Percentiles rank a stretch among this genome's conserved stretches.
Evolutionary conservation across 179 eudicot species (phyloP).

Genomic region (Beta corolliflora): DNA sequence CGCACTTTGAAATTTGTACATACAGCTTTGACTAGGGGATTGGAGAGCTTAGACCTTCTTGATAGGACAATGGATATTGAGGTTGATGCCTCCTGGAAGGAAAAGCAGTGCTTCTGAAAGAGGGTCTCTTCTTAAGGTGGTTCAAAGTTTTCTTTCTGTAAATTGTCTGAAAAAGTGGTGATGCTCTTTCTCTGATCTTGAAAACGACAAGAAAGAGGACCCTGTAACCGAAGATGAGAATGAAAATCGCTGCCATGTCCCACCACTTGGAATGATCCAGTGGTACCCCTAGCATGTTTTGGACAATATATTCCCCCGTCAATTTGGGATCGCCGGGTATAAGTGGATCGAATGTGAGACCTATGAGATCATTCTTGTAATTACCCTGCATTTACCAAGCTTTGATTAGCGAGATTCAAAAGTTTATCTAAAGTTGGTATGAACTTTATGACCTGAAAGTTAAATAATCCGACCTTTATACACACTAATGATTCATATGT

Average conservation of each 20-base stretch:
- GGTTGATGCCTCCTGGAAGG: conserved; percentile 69
- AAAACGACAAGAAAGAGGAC: conserved; percentile 53
- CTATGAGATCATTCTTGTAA: conserved; percentile 81
- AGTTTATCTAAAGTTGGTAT: background rate
- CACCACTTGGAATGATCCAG: conserved; percentile 79
- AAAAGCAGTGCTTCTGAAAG: conserved; percentile 55
- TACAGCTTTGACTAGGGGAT: conserved; percentile 34
- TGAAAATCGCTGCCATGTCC: conserved; percentile 57
- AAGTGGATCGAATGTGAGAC: conserved; percentile 72
- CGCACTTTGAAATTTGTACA: background rate
- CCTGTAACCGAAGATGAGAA: conserved; percentile 59
- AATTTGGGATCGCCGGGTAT: conserved; percentile 61
- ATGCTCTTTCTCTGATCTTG: conserved; percentile 63
- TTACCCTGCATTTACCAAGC: conserved; percentile 51
- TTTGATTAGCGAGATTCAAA: background rate
- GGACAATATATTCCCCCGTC: conserved; percentile 53
- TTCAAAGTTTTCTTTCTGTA: conserved; percentile 55
- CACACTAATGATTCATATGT: background rate
- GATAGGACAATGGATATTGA: conserved; percentile 65
- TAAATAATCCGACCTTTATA: background rate
- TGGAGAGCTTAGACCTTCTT: conserved; percentile 88
- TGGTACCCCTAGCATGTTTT: conserved; percentile 45
- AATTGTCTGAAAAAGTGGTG: conserved; percentile 50
- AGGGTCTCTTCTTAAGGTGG: conserved; percentile 59
- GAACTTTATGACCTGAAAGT: background rate